Conservation (phyloP, 176 grass and related monocot species). For the Juncus inflexus region DNA sequence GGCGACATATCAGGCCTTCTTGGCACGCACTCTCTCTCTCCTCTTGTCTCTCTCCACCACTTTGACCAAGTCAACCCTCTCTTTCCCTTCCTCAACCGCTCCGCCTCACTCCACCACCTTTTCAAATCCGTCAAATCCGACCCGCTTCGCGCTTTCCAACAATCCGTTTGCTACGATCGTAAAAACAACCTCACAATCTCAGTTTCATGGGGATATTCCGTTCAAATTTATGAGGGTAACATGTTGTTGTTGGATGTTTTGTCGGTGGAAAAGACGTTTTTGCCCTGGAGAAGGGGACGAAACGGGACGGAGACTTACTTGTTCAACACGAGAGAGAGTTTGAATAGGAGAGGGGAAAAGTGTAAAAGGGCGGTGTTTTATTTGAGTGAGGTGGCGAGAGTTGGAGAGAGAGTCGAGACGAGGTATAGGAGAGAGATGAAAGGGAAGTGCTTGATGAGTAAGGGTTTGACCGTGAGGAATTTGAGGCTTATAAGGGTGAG, state of each 20-base stretch:
- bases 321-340: constrained; percentile 60
- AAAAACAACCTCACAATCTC: constrained; percentile 48
- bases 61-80: constrained; percentile 63
- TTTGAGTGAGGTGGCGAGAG: constrained; percentile 39
- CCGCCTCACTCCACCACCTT: constrained; percentile 47
- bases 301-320: constrained; percentile 53
- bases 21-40: constrained; percentile 62
- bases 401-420: constrained; percentile 36
- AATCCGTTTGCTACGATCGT: constrained; percentile 79
- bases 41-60: constrained; percentile 87
- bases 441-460: constrained; percentile 39
- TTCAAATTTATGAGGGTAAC: constrained; percentile 72
- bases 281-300: constrained; percentile 52
- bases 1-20: constrained; percentile 86
- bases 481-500: constrained; percentile 44
- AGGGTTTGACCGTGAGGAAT: constrained; percentile 36
- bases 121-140: constrained; percentile 48
- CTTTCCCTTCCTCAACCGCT: constrained; percentile 63
- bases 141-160: constrained; percentile 75
- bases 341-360: constrained; percentile 34
- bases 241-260: constrained; percentile 63
- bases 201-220: constrained; percentile 72
- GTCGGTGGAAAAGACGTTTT: constrained; percentile 69
- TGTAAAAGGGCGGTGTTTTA: constrained; percentile 74
- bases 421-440: constrained; percentile 51